Percentiles rank a stretch among this genome's conserved stretches.
Conservation (phyloP, 306 rosid species). For the Arachis stenosperma region DNA sequence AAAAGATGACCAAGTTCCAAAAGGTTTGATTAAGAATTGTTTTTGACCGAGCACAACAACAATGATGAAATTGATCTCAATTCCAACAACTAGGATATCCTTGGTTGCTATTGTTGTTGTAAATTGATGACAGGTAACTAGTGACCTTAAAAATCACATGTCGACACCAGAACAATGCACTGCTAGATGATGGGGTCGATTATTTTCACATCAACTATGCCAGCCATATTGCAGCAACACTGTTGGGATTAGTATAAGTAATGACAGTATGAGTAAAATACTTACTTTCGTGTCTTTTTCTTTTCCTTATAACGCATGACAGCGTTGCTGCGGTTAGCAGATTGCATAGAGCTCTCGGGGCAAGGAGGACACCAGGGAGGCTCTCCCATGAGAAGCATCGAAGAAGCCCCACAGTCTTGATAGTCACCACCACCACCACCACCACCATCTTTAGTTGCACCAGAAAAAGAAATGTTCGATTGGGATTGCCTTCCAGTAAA, state of each 20-base stretch:
- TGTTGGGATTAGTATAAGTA: not conserved
- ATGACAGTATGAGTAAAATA: slow-evolving; percentile 22
- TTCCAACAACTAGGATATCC: not conserved
- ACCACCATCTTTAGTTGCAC: slow-evolving; percentile 64
- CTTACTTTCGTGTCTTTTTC: slow-evolving; percentile 91
- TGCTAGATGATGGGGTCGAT: not conserved
- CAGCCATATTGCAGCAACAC: slow-evolving; percentile 1
- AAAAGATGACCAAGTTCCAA: not conserved
- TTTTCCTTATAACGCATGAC: slow-evolving; percentile 97
- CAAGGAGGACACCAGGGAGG: slow-evolving; percentile 90
- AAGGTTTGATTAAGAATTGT: not conserved
- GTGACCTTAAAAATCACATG: slow-evolving; percentile 22
- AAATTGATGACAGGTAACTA: slow-evolving; percentile 15
- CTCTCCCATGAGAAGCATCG: slow-evolving; percentile 84
- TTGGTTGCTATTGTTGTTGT: not conserved
- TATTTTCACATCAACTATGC: slow-evolving; percentile 1
- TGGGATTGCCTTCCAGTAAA: slow-evolving; percentile 58
- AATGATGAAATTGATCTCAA: not conserved
- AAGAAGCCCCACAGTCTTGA: slow-evolving; percentile 91
- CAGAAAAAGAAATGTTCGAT: slow-evolving; percentile 80
- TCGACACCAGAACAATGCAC: slow-evolving; percentile 24
- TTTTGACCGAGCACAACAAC: not conserved
- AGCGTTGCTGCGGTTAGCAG: slow-evolving; percentile 83
- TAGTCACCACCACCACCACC: slow-evolving; percentile 66
- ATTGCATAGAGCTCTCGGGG: slow-evolving; percentile 68